Base-by-base conservation (phyloP, 1,284 basidiomycete genomes). In the Boletus semigastroideus region DNA sequence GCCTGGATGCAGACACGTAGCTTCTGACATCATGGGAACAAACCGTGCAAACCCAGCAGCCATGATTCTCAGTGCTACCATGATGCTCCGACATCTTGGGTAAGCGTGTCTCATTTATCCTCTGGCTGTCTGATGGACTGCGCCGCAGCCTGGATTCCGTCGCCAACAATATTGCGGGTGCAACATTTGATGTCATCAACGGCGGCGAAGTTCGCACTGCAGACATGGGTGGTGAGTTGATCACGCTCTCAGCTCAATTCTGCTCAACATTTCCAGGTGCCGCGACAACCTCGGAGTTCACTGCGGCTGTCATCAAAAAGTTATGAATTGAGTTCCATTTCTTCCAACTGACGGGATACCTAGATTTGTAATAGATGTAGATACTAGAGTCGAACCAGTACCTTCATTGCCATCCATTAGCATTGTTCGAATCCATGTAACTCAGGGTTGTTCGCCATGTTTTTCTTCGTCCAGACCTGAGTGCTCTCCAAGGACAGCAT, bases 51-150 rank as follows among this genome's bases (percentile, higher is more conserved):
- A 99, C 80, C 97, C 97, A 19, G 88, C 94, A 41, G 97, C 97
- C 48, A 98, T 99, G 93, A 87, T 99, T 69, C 85, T 99, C 59
- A 94, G 91, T 56, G 85, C 96, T 39, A 96, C 96, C 53, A 99
- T 99, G 96, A 93, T 99, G 92, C 83, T 99, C 62, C 82, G 96
- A 65, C 97, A 99, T 75, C 86, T 99, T 57, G 96, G 95, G 86
- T 90, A 66, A 56, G 80, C 49, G 12, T 42, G 30, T 10, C 45
- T 11, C 12, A 13, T 43, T 36, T 28, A 38, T 38, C 40, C 10
- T 34, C 52, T 44, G 17, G 48, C 25, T 44, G 47, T 28, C 34
- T 55, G 49, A 56, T 48, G 33, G 39, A 47, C 31, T 42, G 48
- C 34, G 37, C 56, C 39, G 11, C 52, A 91, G 91, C 49, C 86